Conservation (phyloP, 306 rosid species). For the Urtica urens region DNA sequence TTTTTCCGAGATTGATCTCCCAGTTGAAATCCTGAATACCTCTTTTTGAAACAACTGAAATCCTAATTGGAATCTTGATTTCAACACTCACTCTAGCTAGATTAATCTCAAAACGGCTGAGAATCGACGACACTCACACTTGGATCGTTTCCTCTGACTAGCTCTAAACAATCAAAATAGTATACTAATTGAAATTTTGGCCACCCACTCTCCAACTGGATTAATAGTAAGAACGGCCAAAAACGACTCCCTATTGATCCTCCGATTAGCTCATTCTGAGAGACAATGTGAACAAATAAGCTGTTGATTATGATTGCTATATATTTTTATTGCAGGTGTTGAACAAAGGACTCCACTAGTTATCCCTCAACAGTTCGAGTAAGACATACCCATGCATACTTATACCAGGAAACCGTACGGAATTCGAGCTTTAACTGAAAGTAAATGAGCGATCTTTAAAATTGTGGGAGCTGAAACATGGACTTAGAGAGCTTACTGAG, state of each 20-base stretch:
- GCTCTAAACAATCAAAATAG: neutral
- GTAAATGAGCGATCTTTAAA: neutral
- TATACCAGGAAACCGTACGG: no score
- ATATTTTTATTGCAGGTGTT: no score
- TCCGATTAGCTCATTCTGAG: neutral
- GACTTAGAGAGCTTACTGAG: neutral
- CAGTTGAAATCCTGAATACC: no score
- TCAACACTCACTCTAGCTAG: constrained; percentile 3
- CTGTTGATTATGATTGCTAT: neutral
- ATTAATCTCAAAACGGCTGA: neutral
- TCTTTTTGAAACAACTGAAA: neutral
- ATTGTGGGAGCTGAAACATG: neutral
- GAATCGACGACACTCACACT: no score
- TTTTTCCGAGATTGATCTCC: constrained; percentile 15
- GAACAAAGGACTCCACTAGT: neutral
- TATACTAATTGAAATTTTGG: constrained; percentile 12
- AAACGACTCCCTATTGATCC: neutral
- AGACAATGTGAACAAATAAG: neutral
- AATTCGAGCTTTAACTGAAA: neutral
- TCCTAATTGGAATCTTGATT: constrained; percentile 12
- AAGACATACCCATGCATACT: neutral
- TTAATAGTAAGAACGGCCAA: no score
- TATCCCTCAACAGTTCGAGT: neutral
- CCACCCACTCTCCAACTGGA: constrained; percentile 2
- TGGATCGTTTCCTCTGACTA: no score